Conservation (phyloP, 208 protist species). For the Polymyxa betae region DNA sequence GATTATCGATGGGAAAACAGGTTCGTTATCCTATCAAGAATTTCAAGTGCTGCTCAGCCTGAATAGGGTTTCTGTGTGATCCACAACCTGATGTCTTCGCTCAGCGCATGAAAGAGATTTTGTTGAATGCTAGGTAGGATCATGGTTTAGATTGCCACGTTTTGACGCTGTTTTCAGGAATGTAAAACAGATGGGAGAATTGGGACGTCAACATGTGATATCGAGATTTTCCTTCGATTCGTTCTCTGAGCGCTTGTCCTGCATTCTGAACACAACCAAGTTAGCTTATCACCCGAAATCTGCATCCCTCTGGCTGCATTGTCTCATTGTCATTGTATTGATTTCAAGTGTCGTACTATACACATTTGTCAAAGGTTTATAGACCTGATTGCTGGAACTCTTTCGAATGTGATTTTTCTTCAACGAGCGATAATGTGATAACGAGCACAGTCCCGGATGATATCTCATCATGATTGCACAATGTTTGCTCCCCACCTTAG, state of each 20-base stretch:
- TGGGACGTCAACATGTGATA: background rate
- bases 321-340: no score
- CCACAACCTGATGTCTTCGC: background rate
- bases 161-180: background rate
- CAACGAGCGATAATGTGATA: no score
- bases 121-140: background rate
- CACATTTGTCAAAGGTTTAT: no score
- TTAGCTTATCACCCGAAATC: no score
- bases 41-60: background rate
- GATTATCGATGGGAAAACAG: slow-evolving; percentile 64
- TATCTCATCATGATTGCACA: no score
- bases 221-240: background rate
- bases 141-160: background rate
- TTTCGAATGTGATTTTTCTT: no score
- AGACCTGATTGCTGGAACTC: no score
- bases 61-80: background rate
- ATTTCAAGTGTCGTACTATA: no score
- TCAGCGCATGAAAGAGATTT: background rate
- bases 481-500: no score
- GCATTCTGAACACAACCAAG: no score
- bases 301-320: no score
- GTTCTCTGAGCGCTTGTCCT: background rate
- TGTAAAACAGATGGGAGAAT: background rate
- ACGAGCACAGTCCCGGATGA: no score
- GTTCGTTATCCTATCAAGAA: background rate